Evolutionary conservation across 108 stramenopile genomes (phyloP).

Genomic region (Fragilaria crotonensis): DNA sequence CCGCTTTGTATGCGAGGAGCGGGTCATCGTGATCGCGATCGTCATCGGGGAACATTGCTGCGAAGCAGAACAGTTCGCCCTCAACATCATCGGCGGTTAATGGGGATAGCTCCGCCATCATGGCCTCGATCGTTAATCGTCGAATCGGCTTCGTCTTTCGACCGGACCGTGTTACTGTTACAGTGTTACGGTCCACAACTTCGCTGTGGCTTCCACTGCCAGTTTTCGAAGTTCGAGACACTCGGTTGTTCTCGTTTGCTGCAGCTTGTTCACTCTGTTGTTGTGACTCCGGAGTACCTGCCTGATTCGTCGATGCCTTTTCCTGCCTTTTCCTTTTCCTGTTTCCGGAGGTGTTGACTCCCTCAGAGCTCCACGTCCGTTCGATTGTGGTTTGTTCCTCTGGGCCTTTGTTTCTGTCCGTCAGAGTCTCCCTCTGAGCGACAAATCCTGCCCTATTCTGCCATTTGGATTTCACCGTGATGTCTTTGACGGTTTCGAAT

Average conservation of each 20-base stretch:
- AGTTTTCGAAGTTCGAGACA: conserved; percentile 3
- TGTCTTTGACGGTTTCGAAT: conserved; percentile 18
- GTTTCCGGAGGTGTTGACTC: neutral
- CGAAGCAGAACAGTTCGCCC: neutral
- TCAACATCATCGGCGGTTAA: neutral
- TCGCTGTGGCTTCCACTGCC: neutral
- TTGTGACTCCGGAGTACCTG: neutral
- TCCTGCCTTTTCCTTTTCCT: neutral
- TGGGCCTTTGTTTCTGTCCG: neutral
- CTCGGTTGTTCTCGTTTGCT: neutral
- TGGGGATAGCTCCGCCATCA: neutral
- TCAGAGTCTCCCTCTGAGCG: neutral
- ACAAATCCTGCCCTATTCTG: neutral
- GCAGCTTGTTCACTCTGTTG: conserved; percentile 5
- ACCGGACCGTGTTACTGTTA: conserved; percentile 19
- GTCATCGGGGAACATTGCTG: neutral
- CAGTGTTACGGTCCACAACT: conserved; percentile 1
- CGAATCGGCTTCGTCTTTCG: conserved; percentile 8
- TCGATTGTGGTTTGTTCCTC: neutral
- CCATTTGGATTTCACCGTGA: no score
- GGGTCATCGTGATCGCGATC: neutral
- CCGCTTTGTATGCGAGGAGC: neutral
- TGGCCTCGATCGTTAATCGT: conserved; percentile 9
- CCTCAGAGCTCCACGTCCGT: neutral
- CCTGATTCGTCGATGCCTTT: neutral